These are phyloP conservation scores for Raffaelea albimanens DNA, from an alignment of 2,329 filamentous ascomycete species.

Conservation along the genomic window DNA sequence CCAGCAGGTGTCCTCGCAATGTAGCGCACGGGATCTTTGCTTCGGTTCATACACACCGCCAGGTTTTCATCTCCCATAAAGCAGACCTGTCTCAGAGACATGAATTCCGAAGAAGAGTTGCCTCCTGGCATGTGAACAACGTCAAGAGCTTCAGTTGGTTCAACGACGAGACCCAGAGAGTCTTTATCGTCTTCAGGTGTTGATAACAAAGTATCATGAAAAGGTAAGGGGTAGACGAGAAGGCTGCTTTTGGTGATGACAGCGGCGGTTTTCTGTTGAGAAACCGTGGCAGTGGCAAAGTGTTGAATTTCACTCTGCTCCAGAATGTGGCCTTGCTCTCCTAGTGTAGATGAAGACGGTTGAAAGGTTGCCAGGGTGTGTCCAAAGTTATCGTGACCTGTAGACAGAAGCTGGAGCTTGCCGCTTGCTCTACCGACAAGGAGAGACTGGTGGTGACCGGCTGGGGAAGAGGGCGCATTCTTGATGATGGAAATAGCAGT, in stretches of 20 bases:
- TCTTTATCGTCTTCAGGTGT: too few species aligned
- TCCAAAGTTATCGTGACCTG: not conserved
- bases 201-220: not conserved
- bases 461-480: not conserved
- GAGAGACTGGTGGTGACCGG: not conserved
- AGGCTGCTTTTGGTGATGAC: conserved; percentile 3
- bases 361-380: not conserved
- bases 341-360: not conserved
- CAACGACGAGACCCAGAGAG: not conserved
- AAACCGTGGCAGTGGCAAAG: not conserved
- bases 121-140: not conserved
- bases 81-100: conserved; percentile 1
- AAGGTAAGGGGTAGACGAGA: not conserved
- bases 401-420: not conserved
- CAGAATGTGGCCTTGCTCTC: not conserved
- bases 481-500: conserved; percentile 2
- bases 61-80: conserved; percentile 3
- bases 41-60: conserved; percentile 1
- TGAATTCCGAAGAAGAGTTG: not conserved
- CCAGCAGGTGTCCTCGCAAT: not conserved
- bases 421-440: conserved; percentile 3
- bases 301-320: conserved; percentile 2
- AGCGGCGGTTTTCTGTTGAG: not conserved
- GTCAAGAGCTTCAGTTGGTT: not conserved
- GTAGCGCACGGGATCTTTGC: conserved; percentile 28